These are phyloP conservation scores for Reutealis trisperma DNA, from an alignment of 345 rosid species.

Conservation along the genomic window DNA sequence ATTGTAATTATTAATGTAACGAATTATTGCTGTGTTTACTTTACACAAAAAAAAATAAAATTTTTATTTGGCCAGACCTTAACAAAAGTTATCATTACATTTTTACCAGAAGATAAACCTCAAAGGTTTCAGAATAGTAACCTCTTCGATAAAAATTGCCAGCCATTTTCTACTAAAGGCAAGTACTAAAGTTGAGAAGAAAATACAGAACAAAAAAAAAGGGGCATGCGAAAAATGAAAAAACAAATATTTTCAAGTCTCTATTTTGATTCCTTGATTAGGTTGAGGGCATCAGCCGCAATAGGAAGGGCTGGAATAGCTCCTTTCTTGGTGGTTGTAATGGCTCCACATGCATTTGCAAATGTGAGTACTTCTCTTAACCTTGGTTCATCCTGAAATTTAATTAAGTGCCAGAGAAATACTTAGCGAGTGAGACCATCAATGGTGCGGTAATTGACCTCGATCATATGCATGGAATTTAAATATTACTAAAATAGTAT, in stretches of 20 bases:
- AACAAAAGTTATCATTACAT: neutral
- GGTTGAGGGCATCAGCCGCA: constrained; percentile 50
- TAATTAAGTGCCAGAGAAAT: neutral
- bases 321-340: constrained; percentile 95
- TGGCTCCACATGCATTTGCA: constrained; percentile 96
- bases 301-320: constrained; percentile 96
- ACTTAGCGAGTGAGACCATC: neutral
- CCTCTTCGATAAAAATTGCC: neutral
- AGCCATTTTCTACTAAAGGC: neutral
- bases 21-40: too few relatives aligned
- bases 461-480: too few relatives aligned
- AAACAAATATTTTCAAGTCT: too few relatives aligned
- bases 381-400: constrained; percentile 64
- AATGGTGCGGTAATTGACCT: too few relatives aligned
- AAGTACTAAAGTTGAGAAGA: neutral
- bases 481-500: neutral
- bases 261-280: constrained; percentile 20
- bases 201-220: neutral
- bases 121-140: neutral
- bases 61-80: neutral
- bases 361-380: constrained; percentile 70
- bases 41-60: neutral
- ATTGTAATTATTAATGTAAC: too few relatives aligned
- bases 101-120: neutral
- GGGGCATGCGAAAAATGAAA: too few relatives aligned